Evolutionary conservation across 1,284 basidiomycete genomes (phyloP), one percentile per base, ranked within the genome.

Genomic region (Apiotrichum brassicae): DNA sequence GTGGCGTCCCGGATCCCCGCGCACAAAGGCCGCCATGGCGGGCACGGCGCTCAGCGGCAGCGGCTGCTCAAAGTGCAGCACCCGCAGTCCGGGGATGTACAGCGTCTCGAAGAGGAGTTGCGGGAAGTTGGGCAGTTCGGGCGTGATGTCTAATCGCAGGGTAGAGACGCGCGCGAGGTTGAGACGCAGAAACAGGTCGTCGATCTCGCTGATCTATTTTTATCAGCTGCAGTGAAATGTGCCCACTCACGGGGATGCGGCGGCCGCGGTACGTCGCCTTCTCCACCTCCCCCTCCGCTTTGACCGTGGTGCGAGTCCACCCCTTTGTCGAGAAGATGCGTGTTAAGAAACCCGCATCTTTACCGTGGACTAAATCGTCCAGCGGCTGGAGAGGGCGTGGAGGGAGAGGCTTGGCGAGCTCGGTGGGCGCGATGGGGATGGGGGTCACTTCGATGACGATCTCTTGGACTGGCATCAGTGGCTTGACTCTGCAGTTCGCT

Each of bases 141-240:
- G 43, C 5, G 16, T 18, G 19, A 34, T 35, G 32, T 35, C 23
- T 32, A 44, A 6, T 13, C 43, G 43, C 16, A 44, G 43, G 5
- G 33, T 25, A 13, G 16, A 2, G 43, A 33, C 22, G 33, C 23
- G 32, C n/a, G 30, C 23, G 4, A n/a, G 16, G 43, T 44, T 44
- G 22, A 44, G 22, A 9, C 43, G 43, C 16, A 44, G 32, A 23
- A 44, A 14, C 4, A 44, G 43, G 43, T 44, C 43, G 33, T 44
- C 43, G 22, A 44, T 11, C n/a, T 23, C 30, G 14, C 7, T 4
- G 2, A 44, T 23, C 43, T 44, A 28, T 18, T 12, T 13, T 34
- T 34, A n/a, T 13, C 12, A 9, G 13, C 33, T 34, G 33, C 33
- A 34, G 12, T 14, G 33, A 7, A 7, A 34, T 7, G 13, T 30